These are phyloP conservation scores for Mesembryanthemum crystallinum DNA, from an alignment of 148 eudicot genomes.

Conservation along the genomic window DNA sequence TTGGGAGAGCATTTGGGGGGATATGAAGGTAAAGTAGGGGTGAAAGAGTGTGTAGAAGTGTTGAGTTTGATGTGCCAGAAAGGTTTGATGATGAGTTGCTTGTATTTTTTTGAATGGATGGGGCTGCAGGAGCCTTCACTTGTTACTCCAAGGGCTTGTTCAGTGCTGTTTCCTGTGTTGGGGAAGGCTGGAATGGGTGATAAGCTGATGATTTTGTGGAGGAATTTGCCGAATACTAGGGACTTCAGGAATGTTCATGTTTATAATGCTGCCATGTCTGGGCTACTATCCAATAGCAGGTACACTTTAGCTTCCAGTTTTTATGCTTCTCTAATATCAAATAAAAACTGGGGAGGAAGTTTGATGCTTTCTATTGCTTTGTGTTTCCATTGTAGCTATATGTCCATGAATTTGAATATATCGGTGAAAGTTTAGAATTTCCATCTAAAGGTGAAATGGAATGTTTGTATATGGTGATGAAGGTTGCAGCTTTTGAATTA, in stretches of 20 bases:
- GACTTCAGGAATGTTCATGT: conserved; percentile 76
- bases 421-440: background rate
- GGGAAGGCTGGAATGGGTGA: conserved; percentile 72
- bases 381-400: background rate
- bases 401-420: background rate
- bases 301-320: conserved; percentile 22
- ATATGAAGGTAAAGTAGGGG: conserved; percentile 61
- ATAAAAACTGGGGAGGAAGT: background rate
- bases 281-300: conserved; percentile 68
- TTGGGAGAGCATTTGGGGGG: conserved; percentile 59
- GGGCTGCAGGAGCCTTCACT: conserved; percentile 68
- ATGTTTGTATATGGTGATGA: background rate
- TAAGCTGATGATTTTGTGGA: conserved; percentile 63
- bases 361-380: conserved; percentile 14
- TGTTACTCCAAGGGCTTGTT: conserved; percentile 55
- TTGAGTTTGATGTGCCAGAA: conserved; percentile 60
- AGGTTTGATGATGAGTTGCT: conserved; percentile 57
- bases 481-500: background rate
- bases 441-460: background rate
- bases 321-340: background rate
- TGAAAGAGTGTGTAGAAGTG: conserved; percentile 58
- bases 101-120: conserved; percentile 94
- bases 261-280: conserved; percentile 83
- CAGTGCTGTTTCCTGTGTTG: conserved; percentile 63
- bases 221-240: conserved; percentile 53